Conservation (phyloP, 805 yeast genomes). For the Pichia cabralensis region DNA sequence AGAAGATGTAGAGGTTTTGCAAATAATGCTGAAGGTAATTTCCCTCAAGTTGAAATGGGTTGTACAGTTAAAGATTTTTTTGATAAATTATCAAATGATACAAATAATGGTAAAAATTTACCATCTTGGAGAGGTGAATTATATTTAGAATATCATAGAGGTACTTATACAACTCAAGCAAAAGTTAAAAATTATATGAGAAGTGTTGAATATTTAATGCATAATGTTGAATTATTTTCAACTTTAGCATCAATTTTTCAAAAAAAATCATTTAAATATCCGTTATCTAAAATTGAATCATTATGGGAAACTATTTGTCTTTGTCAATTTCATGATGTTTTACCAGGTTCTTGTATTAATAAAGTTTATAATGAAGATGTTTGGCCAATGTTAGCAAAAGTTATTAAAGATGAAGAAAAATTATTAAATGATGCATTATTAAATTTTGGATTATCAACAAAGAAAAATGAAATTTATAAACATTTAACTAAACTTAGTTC, state of each 20-base stretch:
- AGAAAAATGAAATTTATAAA: constrained; percentile 10
- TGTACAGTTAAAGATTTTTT: constrained; percentile 73
- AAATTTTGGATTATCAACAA: constrained; percentile 7
- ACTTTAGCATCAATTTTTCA: constrained; percentile 55
- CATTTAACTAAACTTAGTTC: constrained; percentile 37
- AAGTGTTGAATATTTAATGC: constrained; percentile 60
- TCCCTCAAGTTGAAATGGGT: constrained; percentile 79
- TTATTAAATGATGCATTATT: constrained; percentile 39
- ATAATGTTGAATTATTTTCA: constrained; percentile 79
- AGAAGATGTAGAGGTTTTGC: constrained; percentile 85
- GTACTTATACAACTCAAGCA: constrained; percentile 94
- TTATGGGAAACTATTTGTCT: constrained; percentile 85
- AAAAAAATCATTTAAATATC: constrained; percentile 51
- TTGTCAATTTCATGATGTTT: constrained; percentile 96
- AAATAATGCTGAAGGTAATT: constrained; percentile 59
- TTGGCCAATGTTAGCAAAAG: constrained; percentile 59
- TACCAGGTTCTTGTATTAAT: constrained; percentile 94
- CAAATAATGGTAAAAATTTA: constrained; percentile 55
- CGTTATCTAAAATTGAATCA: constrained; percentile 51
- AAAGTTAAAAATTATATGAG: constrained; percentile 76
- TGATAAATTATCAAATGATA: constrained; percentile 48
- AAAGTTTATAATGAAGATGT: constrained; percentile 88
- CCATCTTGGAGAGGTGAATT: constrained; percentile 93
- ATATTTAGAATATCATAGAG: constrained; percentile 91
- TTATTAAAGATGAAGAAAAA: constrained; percentile 40